These are phyloP conservation scores for Stagonosporopsis chrysanthemi DNA, from an alignment of 2,329 filamentous ascomycete genomes.

Conservation along the genomic window DNA sequence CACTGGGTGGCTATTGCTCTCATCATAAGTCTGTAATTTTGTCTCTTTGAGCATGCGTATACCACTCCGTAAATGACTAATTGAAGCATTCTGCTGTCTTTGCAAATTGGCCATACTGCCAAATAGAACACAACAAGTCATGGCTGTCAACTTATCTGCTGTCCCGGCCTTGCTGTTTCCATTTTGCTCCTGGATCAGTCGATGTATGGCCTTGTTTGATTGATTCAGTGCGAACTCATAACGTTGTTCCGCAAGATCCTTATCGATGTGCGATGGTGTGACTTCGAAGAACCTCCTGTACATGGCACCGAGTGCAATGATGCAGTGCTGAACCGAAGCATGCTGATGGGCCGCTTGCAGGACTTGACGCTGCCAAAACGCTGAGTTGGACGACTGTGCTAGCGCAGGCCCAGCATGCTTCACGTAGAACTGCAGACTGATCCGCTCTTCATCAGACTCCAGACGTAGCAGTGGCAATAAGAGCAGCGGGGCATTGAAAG, in stretches of 20 bases:
- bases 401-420: constrained; percentile 34
- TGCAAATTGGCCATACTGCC: constrained; percentile 44
- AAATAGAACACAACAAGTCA: constrained; percentile 44
- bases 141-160: constrained; percentile 37
- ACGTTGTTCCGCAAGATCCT: constrained; percentile 33
- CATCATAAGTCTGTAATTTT: constrained; percentile 24
- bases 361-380: constrained; percentile 43
- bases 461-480: constrained; percentile 30
- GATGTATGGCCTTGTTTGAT: constrained; percentile 41
- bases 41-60: constrained; percentile 41
- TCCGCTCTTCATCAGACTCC: constrained; percentile 31
- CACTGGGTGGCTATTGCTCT: constrained; percentile 28
- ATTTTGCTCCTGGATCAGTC: constrained; percentile 25
- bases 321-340: constrained; percentile 40
- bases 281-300: constrained; percentile 42
- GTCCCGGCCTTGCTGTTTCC: constrained; percentile 3
- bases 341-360: constrained; percentile 43
- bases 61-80: constrained; percentile 42
- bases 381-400: constrained; percentile 39
- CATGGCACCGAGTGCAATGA: constrained; percentile 43
- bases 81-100: constrained; percentile 38
- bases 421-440: constrained; percentile 44
- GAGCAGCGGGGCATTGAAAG: constrained; percentile 10
- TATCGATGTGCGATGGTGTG: constrained; percentile 26
- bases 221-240: constrained; percentile 43